Evolutionary conservation across 139 green algal species (phyloP), one percentile per base, ranked within the genome.

Genomic region (Volvox reticuliferus): DNA sequence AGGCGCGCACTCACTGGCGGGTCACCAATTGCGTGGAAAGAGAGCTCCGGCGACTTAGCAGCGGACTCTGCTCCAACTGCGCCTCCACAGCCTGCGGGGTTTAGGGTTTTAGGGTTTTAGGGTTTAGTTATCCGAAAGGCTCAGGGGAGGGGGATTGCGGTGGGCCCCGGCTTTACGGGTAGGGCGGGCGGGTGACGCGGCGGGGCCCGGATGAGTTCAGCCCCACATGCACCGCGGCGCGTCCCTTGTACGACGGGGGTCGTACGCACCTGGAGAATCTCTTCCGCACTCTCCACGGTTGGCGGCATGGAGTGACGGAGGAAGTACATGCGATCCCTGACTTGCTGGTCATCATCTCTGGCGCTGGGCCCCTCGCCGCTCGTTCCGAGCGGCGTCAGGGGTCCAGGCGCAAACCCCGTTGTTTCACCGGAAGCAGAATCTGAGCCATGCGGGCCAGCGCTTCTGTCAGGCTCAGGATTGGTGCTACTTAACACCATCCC

Each of bases 11-110:
- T 61, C 12, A 77, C 80, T 1, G 12, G 2, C 55, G n/a, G 17
- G 81, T 55, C 5, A 55, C 61, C 24, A 33, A 14, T 28, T 30
- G 32, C 84, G 81, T 75, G 21, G 86, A 37, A 30, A 90, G 26
- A 18, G 86, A 90, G n/a, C 71, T 28, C 18, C 86, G 44, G 19
- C 86, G 71, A 55, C 71, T 83, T 18, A 90, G 86, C 69, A 90
- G 86, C 86, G 86, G 86, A 32, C n/a, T 65, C 30, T 76, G 50
- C 28, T 90, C 86, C 86, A 90, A 21, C 30, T 90, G 86, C 5
- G 50, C 73, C 71, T 90, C 86, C 21, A 90, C 86, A 0, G 86
- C 86, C 86, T 89, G 68, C 18, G 37, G 44, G 44, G 65, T 16
- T 73, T 24, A 2, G 65, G 65, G 24, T 73, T 24, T 73, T 9